Evolutionary conservation across 208 protist species (phyloP).

Genomic region (Acanthamoeba triangularis): DNA sequence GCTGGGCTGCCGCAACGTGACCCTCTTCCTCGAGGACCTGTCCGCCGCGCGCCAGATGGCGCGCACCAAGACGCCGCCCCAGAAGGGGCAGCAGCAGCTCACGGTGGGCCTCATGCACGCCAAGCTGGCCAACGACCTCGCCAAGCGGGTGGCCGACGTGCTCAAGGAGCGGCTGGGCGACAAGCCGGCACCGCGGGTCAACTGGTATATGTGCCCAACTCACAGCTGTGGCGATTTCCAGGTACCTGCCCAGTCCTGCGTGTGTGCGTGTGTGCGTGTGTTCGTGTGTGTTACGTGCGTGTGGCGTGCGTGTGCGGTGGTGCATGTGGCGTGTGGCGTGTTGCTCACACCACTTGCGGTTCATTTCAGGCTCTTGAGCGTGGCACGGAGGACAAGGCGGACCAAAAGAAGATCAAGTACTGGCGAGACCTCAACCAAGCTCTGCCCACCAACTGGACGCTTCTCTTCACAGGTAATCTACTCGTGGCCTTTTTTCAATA

Average conservation of each 20-base stretch:
- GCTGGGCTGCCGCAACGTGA: slow-evolving; percentile 43
- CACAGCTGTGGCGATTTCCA: slow-evolving; percentile 50
- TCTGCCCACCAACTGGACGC: slow-evolving; percentile 43
- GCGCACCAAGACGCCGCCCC: background rate
- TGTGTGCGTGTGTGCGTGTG: background rate
- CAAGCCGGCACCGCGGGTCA: slow-evolving; percentile 34
- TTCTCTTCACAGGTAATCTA: slow-evolving; percentile 5
- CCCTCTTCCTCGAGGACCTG: slow-evolving; percentile 30
- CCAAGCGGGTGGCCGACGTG: background rate
- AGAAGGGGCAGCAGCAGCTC: slow-evolving; percentile 10
- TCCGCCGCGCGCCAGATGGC: background rate
- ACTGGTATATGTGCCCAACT: slow-evolving; percentile 25
- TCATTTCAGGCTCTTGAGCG: background rate
- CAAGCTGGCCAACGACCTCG: slow-evolving; percentile 26
- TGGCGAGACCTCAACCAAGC: slow-evolving; percentile 51
- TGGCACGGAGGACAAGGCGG: background rate
- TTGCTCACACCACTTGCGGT: too few species aligned
- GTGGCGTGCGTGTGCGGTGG: too few species aligned
- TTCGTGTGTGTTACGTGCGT: background rate
- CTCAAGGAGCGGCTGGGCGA: background rate
- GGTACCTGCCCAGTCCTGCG: background rate
- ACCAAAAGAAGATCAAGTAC: slow-evolving; percentile 59
- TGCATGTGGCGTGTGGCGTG: too few species aligned
- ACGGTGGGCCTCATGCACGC: slow-evolving; percentile 5
- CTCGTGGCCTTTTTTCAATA: background rate